Evolutionary conservation across 176 grass and related monocot genomes (phyloP).

Genomic region (Dendrocalamus sinicus): DNA sequence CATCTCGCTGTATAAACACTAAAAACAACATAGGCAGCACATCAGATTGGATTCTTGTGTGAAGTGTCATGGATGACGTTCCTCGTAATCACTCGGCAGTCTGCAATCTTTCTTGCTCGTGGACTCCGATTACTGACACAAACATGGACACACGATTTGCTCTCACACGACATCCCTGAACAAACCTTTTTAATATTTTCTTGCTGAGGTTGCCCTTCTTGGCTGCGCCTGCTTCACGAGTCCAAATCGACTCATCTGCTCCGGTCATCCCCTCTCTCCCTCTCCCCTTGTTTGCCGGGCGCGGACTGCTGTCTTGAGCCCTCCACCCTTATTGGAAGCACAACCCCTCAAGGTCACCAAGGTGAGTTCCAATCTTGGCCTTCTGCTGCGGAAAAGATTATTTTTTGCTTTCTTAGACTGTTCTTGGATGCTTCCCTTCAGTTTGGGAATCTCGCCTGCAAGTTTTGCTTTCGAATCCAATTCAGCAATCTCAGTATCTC

Average conservation of each 20-base stretch:
- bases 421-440: not conserved
- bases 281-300: not conserved
- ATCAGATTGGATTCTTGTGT: not conserved
- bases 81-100: no score
- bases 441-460: constrained; percentile 14
- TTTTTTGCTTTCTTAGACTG: not conserved
- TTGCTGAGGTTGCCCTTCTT: not conserved
- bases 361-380: constrained; percentile 19
- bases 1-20: not conserved
- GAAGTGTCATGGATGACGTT: not conserved
- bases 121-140: not conserved
- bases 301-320: not conserved
- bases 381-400: not conserved
- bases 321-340: not conserved
- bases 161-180: not conserved
- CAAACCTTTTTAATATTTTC: not conserved
- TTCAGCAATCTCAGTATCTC: constrained; percentile 27
- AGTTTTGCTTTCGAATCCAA: constrained; percentile 12
- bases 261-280: not conserved
- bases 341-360: not conserved
- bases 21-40: not conserved
- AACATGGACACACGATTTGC: not conserved
- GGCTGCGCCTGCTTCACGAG: constrained; percentile 11
- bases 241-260: constrained; percentile 40
- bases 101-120: not conserved